Conservation (phyloP, 257 asterid species). For the Solanum clarkiae region DNA sequence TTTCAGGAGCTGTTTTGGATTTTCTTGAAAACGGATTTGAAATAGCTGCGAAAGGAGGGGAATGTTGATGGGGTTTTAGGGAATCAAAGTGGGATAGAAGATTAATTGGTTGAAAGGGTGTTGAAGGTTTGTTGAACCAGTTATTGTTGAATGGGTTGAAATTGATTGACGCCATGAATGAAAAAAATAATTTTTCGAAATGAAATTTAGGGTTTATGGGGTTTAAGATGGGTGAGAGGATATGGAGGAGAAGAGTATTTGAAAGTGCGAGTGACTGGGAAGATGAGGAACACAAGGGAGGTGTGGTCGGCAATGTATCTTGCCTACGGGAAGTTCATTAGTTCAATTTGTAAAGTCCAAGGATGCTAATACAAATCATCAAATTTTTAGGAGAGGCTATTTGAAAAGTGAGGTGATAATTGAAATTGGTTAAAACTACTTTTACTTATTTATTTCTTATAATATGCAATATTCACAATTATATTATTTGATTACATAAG, state of each 20-base stretch:
- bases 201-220: background rate
- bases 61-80: constrained; percentile 32
- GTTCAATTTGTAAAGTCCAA: background rate
- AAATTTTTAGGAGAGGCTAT: too few relatives aligned
- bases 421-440: too few relatives aligned
- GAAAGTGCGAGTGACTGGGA: background rate
- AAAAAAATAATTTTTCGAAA: background rate
- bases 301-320: background rate
- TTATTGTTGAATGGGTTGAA: constrained; percentile 63
- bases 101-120: constrained; percentile 45
- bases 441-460: too few relatives aligned
- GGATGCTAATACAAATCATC: too few relatives aligned
- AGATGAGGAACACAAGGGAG: background rate
- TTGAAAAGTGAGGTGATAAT: too few relatives aligned
- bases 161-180: constrained; percentile 53
- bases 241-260: background rate
- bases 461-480: too few relatives aligned
- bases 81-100: constrained; percentile 18
- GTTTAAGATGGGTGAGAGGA: background rate
- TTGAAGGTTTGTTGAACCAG: constrained; percentile 63
- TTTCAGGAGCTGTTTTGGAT: constrained; percentile 15
- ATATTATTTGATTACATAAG: too few relatives aligned
- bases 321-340: background rate
- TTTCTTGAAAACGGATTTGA: constrained; percentile 45
- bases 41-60: constrained; percentile 64